These are phyloP conservation scores for Globisporangium alternatum DNA, from an alignment of 352 stramenopile species.

Conservation along the genomic window DNA sequence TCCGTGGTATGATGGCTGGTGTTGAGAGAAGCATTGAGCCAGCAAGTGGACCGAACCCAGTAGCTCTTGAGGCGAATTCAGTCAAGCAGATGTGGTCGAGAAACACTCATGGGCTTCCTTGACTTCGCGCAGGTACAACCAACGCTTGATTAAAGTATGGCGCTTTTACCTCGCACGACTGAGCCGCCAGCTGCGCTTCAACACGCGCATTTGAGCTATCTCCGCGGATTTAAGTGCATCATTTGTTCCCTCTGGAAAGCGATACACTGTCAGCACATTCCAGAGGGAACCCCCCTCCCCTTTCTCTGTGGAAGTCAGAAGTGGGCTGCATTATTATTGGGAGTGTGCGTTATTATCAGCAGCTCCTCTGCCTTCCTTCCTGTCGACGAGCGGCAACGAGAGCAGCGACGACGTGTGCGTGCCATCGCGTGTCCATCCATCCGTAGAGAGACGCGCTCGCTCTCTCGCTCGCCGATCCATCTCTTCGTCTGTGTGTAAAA, in stretches of 20 bases:
- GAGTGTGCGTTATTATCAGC: conserved; percentile 1
- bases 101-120: too few species aligned
- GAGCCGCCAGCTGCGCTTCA: neutral
- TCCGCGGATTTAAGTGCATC: too few species aligned
- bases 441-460: neutral
- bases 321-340: neutral
- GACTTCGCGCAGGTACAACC: too few species aligned
- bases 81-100: too few species aligned
- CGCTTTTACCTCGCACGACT: neutral
- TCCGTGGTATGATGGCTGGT: too few species aligned
- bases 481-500: conserved; percentile 5
- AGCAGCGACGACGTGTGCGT: neutral
- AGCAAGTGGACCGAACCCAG: too few species aligned
- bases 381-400: neutral
- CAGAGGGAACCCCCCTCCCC: neutral
- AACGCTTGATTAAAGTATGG: neutral
- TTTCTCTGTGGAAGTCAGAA: conserved; percentile 6
- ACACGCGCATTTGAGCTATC: neutral
- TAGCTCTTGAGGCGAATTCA: too few species aligned
- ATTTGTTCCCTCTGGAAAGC: too few species aligned
- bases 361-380: neutral
- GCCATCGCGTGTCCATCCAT: neutral
- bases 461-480: neutral
- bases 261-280: neutral
- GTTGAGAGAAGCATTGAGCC: too few species aligned